phyloP scores from a whole-genome alignment of 164 flowering plant genomes.

The Tetrastigma voinierianum region DNA sequence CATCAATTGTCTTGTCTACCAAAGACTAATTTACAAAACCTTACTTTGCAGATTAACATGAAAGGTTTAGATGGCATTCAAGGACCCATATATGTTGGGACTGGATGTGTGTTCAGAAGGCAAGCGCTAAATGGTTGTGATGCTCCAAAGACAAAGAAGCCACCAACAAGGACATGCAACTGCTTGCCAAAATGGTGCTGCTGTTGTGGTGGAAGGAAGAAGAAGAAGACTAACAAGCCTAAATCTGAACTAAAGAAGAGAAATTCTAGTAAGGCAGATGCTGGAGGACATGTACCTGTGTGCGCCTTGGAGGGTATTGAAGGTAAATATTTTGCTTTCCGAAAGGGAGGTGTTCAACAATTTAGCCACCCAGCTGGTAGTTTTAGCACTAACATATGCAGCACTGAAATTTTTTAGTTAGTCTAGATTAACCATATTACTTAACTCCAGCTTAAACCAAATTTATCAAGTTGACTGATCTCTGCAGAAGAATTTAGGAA shows the following conservation, averaged over 20 bases:
- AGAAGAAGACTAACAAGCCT: slow-evolving; percentile 36
- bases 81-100: slow-evolving; percentile 84
- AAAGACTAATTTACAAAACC: background rate
- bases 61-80: slow-evolving; percentile 82
- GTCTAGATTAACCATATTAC: no score
- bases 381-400: background rate
- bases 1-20: background rate
- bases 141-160: slow-evolving; percentile 56
- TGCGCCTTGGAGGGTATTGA: slow-evolving; percentile 45
- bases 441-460: no score
- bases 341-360: no score
- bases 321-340: slow-evolving; percentile 22
- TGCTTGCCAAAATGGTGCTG: slow-evolving; percentile 68
- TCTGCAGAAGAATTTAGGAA: no score
- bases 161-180: slow-evolving; percentile 56
- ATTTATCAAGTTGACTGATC: no score
- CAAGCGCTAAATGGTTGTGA: slow-evolving; percentile 67
- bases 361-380: background rate
- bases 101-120: slow-evolving; percentile 76
- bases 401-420: no score
- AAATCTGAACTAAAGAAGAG: slow-evolving; percentile 43
- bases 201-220: slow-evolving; percentile 46
- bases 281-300: slow-evolving; percentile 21
- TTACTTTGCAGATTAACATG: slow-evolving; percentile 58
- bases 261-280: slow-evolving; percentile 28